A percentile compares a stretch with the other conserved stretches of the same genome.
phyloP scores from a whole-genome alignment of 331 rosid genomes.

The Telfairia occidentalis region DNA sequence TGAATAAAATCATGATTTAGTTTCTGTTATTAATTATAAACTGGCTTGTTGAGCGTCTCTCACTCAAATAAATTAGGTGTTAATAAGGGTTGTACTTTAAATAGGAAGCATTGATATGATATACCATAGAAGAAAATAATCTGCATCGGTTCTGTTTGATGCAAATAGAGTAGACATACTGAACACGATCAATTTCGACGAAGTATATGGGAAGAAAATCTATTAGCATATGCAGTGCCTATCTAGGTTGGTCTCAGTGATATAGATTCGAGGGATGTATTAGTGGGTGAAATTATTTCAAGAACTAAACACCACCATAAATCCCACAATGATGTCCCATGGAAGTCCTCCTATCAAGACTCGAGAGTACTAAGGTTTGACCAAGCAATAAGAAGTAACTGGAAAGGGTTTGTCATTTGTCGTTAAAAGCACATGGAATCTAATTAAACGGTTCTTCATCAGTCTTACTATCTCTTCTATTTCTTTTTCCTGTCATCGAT shows the following conservation, averaged over 20 bases:
- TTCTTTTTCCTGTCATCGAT: background rate
- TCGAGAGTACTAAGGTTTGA: background rate
- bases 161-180: background rate
- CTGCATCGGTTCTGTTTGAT: constrained; percentile 1
- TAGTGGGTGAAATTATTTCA: background rate
- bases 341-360: background rate
- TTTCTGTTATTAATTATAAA: background rate
- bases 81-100: background rate
- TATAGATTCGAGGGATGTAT: background rate
- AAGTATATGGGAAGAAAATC: background rate
- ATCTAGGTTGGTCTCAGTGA: background rate
- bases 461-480: background rate
- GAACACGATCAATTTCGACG: background rate
- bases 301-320: background rate
- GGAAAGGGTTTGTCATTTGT: background rate
- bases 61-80: background rate
- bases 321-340: background rate
- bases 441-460: background rate
- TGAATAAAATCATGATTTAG: background rate
- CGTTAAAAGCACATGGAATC: background rate
- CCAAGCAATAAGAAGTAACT: background rate
- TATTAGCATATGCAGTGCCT: background rate
- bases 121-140: background rate
- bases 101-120: background rate
- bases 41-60: background rate